Evolutionary conservation across 306 rosid genomes (phyloP).

Genomic region (Lagenaria siceraria): DNA sequence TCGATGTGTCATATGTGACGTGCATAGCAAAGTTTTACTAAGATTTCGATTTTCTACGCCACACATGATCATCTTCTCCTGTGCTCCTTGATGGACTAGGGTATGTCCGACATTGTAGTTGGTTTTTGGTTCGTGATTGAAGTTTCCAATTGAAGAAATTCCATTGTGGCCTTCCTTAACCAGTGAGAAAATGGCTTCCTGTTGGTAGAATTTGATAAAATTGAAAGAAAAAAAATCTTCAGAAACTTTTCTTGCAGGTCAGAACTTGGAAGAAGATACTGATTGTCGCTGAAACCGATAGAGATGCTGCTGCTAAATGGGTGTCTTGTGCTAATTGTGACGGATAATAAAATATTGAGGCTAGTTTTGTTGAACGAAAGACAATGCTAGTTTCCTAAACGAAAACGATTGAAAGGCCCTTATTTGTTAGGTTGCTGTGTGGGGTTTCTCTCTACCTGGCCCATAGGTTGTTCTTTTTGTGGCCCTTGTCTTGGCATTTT

Average conservation of each 20-base stretch:
- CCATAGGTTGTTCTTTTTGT: background rate
- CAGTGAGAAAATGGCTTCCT: background rate
- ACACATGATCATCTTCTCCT: background rate
- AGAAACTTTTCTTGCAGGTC: background rate
- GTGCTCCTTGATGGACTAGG: background rate
- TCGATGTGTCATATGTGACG: background rate
- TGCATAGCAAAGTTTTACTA: background rate
- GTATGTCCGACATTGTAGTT: background rate
- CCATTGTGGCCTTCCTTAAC: background rate
- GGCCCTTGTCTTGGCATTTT: background rate
- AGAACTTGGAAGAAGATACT: background rate
- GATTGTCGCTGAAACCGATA: background rate
- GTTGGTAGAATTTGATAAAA: background rate
- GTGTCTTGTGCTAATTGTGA: background rate
- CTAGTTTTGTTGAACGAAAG: background rate
- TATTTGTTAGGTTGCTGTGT: background rate
- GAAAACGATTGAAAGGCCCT: background rate
- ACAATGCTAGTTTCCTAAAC: background rate
- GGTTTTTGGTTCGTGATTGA: background rate
- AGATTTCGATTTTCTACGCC: background rate
- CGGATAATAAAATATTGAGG: background rate
- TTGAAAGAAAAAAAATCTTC: background rate
- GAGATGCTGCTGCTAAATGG: background rate
- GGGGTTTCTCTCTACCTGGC: background rate
- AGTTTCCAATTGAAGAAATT: background rate